phyloP scores from a whole-genome alignment of 768 basidiomycete species.

The Hygrocybe punicea region DNA sequence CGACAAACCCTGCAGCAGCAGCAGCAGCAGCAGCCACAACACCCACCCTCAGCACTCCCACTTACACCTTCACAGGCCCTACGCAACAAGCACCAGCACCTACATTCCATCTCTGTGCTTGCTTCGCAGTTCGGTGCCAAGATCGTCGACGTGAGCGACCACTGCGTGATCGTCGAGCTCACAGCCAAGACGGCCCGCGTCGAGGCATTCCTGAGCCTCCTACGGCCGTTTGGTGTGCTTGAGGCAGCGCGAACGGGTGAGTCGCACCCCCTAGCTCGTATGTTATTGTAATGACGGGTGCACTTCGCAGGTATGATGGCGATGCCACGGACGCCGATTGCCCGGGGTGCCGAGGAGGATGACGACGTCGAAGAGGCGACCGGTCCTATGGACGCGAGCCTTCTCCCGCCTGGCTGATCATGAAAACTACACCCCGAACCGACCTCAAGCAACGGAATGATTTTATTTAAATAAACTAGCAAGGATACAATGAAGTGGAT shows the following conservation, averaged over 20 bases:
- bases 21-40: conserved; percentile 43
- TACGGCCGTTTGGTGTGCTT: conserved; percentile 93
- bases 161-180: conserved; percentile 92
- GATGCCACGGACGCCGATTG: conserved; percentile 94
- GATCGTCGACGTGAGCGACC: conserved; percentile 92
- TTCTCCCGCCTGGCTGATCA: conserved; percentile 89
- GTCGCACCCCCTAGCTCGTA: conserved; percentile 2
- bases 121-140: conserved; percentile 87
- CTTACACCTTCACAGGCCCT: conserved; percentile 79
- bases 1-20: not conserved
- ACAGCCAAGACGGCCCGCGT: conserved; percentile 89
- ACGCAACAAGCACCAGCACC: conserved; percentile 82
- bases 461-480: not conserved
- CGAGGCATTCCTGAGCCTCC: conserved; percentile 84
- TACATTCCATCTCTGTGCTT: conserved; percentile 83
- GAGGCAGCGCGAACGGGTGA: conserved; percentile 92
- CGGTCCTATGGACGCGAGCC: conserved; percentile 77
- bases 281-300: not conserved
- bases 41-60: conserved; percentile 31
- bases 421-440: not conserved
- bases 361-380: conserved; percentile 49
- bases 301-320: conserved; percentile 79
- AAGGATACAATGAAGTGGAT: not conserved
- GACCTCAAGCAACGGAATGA: not conserved
- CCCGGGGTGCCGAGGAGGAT: conserved; percentile 52